Evolutionary conservation across 108 stramenopile genomes (phyloP).

Genomic region (Pelagomonas calceolata): DNA sequence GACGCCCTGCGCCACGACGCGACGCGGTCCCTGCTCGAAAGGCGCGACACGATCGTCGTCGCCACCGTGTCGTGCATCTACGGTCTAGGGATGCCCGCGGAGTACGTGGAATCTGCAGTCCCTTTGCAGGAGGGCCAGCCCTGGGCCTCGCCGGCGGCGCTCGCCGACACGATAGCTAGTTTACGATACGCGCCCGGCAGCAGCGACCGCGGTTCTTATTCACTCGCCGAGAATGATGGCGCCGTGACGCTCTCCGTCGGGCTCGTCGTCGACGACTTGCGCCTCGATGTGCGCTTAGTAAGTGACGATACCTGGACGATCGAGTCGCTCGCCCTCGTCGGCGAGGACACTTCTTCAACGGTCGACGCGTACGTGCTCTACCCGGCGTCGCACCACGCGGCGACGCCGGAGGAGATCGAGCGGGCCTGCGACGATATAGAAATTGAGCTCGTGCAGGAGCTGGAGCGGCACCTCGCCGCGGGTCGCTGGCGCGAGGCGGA

Average conservation of each 20-base stretch:
- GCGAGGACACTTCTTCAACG: too few relatives aligned
- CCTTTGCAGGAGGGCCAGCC: background rate
- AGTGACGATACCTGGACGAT: background rate
- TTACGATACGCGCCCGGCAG: background rate
- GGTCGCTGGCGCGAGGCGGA: slow-evolving; percentile 42
- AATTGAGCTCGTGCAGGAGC: slow-evolving; percentile 41
- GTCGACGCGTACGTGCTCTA: slow-evolving; percentile 26
- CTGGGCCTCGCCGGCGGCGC: slow-evolving; percentile 10
- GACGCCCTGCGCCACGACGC: slow-evolving; percentile 59
- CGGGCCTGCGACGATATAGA: slow-evolving; percentile 37
- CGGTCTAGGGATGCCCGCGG: slow-evolving; percentile 60
- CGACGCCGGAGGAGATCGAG: slow-evolving; percentile 32
- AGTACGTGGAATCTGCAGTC: slow-evolving; percentile 45
- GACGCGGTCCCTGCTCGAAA: slow-evolving; percentile 48
- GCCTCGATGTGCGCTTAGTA: background rate
- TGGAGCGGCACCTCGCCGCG: slow-evolving; percentile 24
- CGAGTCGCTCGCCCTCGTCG: background rate
- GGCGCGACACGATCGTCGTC: slow-evolving; percentile 59
- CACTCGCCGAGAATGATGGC: background rate
- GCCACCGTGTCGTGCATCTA: slow-evolving; percentile 64
- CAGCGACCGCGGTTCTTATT: background rate
- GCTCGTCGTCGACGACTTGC: background rate
- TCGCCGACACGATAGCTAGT: slow-evolving; percentile 9
- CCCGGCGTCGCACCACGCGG: slow-evolving; percentile 59
- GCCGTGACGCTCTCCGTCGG: background rate